phyloP scores from a whole-genome alignment of 2,329 filamentous ascomycete genomes.

The Pseudocercospora macadamiae region DNA sequence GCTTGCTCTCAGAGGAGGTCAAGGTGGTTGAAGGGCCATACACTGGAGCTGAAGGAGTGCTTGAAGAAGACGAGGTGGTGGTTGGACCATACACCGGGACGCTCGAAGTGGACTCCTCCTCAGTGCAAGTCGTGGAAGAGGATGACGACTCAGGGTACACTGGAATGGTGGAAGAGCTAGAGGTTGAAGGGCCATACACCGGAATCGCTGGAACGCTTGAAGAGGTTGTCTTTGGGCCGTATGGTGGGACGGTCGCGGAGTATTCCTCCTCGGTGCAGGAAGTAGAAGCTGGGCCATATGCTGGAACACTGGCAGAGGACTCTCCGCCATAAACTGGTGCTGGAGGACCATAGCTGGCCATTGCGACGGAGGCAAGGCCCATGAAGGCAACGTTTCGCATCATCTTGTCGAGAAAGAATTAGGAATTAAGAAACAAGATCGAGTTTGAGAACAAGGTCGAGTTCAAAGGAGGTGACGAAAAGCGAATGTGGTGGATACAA shows the following conservation, averaged over 20 bases:
- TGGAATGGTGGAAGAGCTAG: not conserved
- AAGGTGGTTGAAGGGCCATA: not conserved
- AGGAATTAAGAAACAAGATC: conserved; percentile 16
- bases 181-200: conserved; percentile 1
- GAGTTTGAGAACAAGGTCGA: conserved; percentile 5
- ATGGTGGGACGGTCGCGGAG: not conserved
- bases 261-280: conserved; percentile 7
- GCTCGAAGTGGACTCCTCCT: conserved; percentile 5
- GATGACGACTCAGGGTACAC: not conserved
- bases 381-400: conserved; percentile 22
- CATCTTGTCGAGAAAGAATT: conserved; percentile 16
- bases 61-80: not conserved
- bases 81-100: too few relatives aligned
- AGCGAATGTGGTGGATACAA: conserved; percentile 16
- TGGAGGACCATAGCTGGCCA: conserved; percentile 15
- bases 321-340: conserved; percentile 1
- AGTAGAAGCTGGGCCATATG: not conserved
- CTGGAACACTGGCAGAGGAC: not conserved
- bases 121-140: conserved; percentile 6
- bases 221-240: conserved; percentile 2
- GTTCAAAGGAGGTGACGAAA: not conserved
- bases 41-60: not conserved
- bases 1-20: conserved; percentile 1
- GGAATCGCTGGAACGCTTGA: conserved; percentile 8
- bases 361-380: conserved; percentile 21